Evolutionary conservation across 345 rosid species (phyloP).

Genomic region (Schrenkiella parvula): DNA sequence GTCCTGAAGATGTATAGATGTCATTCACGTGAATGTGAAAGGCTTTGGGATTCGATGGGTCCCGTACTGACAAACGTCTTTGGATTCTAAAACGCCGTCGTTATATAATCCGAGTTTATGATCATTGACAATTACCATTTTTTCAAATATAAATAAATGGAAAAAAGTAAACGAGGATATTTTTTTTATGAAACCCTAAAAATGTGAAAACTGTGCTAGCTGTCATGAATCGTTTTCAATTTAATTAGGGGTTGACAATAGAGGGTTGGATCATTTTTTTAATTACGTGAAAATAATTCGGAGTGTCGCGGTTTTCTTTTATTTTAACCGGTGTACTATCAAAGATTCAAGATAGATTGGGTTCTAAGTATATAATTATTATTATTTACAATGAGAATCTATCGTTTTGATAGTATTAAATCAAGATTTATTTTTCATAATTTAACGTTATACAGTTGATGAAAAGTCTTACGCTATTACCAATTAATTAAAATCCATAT

Average conservation of each 20-base stretch:
- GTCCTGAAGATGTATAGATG: neutral
- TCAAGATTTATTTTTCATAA: neutral
- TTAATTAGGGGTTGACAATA: slow-evolving; percentile 23
- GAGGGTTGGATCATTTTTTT: neutral
- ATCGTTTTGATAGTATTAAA: neutral
- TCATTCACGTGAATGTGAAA: slow-evolving; percentile 16
- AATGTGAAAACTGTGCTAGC: slow-evolving; percentile 28
- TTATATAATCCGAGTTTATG: neutral
- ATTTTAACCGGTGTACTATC: neutral
- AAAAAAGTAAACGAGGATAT: slow-evolving; percentile 7
- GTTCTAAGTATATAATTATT: neutral
- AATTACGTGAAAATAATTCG: neutral
- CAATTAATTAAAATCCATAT: neutral
- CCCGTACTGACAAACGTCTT: neutral
- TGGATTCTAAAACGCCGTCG: neutral
- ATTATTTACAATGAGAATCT: neutral
- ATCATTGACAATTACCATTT: neutral
- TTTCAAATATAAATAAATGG: neutral
- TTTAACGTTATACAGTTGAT: neutral
- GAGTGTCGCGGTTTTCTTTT: neutral
- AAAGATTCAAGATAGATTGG: neutral
- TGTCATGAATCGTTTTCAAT: slow-evolving; percentile 21
- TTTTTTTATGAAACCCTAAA: slow-evolving; percentile 11
- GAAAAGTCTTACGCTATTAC: neutral
- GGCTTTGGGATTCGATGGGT: neutral